Evolutionary conservation across 176 grass and related monocot species (phyloP).

Genomic region (Triticum urartu): DNA sequence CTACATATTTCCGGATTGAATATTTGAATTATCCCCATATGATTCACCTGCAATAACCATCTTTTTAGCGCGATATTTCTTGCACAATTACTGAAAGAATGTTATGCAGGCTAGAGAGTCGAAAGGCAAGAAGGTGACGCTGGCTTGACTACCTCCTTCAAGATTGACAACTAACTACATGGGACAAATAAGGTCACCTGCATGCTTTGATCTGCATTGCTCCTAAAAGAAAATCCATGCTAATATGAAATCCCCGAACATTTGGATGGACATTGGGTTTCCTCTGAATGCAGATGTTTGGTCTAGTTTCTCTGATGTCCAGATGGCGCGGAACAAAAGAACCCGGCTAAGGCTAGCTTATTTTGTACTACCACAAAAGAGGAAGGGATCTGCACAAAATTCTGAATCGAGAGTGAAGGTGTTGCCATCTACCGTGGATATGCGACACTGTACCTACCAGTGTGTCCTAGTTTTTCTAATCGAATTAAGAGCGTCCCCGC

Average conservation of each 20-base stretch:
- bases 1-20: not conserved
- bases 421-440: not conserved
- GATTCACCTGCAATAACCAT: not conserved
- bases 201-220: not conserved
- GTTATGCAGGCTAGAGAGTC: conserved; percentile 75
- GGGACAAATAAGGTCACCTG: not conserved
- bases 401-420: not conserved
- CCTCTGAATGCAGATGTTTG: not conserved
- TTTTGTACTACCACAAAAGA: not conserved
- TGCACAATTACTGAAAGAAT: conserved; percentile 13
- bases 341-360: not conserved
- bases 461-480: not conserved
- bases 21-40: not conserved
- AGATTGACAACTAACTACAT: not conserved
- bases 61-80: conserved; percentile 2
- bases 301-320: not conserved
- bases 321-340: not conserved
- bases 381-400: not conserved
- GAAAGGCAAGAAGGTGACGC: conserved; percentile 90
- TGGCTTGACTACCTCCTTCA: conserved; percentile 55
- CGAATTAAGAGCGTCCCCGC: not conserved
- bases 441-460: not conserved
- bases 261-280: not conserved
- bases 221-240: not conserved
- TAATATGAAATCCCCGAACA: not conserved